These are phyloP conservation scores for Xylaria arbuscula DNA, from an alignment of 2,329 filamentous ascomycete genomes.

Conservation along the genomic window DNA sequence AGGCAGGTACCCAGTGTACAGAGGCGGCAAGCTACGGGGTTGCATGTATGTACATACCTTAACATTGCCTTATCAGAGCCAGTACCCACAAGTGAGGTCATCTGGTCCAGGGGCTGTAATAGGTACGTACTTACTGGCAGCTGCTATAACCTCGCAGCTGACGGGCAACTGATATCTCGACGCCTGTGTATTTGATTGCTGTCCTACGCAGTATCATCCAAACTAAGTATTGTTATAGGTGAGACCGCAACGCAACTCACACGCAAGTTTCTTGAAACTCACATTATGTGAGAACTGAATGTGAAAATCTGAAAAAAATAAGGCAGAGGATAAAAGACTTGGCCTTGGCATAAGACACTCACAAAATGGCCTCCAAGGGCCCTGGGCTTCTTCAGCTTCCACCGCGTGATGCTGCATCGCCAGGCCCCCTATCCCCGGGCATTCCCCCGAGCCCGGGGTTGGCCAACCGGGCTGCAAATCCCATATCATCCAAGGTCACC, in stretches of 20 bases:
- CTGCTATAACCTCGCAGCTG: neutral
- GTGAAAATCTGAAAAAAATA: neutral
- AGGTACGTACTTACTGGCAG: neutral
- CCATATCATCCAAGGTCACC: slow-evolving; percentile 83
- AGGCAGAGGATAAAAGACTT: neutral
- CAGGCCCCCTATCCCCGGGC: slow-evolving; percentile 50
- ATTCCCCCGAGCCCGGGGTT: slow-evolving; percentile 47
- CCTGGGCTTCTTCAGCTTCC: slow-evolving; percentile 45
- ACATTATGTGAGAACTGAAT: no score
- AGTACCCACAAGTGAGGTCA: no score
- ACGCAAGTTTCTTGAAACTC: no score
- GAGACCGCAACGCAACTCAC: no score
- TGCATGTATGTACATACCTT: no score
- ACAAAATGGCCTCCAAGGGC: slow-evolving; percentile 47
- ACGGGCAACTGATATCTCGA: neutral
- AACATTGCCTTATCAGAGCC: no score
- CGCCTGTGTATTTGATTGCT: no score
- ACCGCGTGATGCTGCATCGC: slow-evolving; percentile 43
- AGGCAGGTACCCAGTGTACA: no score
- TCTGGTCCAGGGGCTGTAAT: neutral
- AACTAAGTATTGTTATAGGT: no score
- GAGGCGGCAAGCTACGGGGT: no score
- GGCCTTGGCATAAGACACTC: slow-evolving; percentile 26
- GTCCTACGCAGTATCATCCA: no score
- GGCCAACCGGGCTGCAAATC: slow-evolving; percentile 63